phyloP scores from a whole-genome alignment of 2,329 filamentous ascomycete genomes.

The Fusarium udum region DNA sequence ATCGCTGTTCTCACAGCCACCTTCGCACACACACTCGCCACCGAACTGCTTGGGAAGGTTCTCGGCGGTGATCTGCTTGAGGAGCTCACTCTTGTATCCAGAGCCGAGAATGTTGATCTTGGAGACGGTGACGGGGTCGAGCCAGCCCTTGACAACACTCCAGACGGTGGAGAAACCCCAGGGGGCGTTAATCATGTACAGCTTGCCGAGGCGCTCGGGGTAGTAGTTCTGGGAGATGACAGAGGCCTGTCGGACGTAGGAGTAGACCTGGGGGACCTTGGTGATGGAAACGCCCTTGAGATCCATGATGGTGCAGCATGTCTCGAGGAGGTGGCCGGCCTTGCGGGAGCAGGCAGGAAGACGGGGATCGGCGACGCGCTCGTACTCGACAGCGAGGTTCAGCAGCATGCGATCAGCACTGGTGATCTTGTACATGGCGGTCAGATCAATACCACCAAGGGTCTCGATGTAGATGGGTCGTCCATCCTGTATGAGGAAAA shows the following conservation, averaged over 20 bases:
- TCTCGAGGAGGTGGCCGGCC: slow-evolving; percentile 88
- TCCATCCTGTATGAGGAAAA: slow-evolving; percentile 73
- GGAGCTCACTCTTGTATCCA: slow-evolving; percentile 83
- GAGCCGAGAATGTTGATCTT: slow-evolving; percentile 93
- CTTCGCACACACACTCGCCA: slow-evolving; percentile 81
- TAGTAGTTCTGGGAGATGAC: slow-evolving; percentile 98
- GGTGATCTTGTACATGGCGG: slow-evolving; percentile 91
- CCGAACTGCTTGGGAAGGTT: slow-evolving; percentile 90
- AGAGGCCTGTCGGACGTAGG: slow-evolving; percentile 85
- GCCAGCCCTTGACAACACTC: slow-evolving; percentile 87
- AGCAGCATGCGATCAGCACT: slow-evolving; percentile 91
- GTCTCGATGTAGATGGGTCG: slow-evolving; percentile 97
- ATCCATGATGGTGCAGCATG: slow-evolving; percentile 98
- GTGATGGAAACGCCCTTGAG: slow-evolving; percentile 90
- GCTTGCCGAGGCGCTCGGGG: slow-evolving; percentile 92
- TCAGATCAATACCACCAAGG: slow-evolving; percentile 91
- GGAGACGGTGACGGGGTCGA: slow-evolving; percentile 94
- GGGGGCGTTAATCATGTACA: slow-evolving; percentile 97
- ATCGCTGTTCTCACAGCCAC: slow-evolving; percentile 88
- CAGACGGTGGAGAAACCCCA: slow-evolving; percentile 94
- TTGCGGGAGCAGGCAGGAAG: slow-evolving; percentile 96
- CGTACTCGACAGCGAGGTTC: slow-evolving; percentile 97
- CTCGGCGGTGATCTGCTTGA: slow-evolving; percentile 85
- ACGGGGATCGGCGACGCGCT: slow-evolving; percentile 92
- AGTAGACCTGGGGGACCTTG: slow-evolving; percentile 85